Conservation (phyloP, 1,284 basidiomycete genomes). For the Tranzscheliella williamsii region DNA sequence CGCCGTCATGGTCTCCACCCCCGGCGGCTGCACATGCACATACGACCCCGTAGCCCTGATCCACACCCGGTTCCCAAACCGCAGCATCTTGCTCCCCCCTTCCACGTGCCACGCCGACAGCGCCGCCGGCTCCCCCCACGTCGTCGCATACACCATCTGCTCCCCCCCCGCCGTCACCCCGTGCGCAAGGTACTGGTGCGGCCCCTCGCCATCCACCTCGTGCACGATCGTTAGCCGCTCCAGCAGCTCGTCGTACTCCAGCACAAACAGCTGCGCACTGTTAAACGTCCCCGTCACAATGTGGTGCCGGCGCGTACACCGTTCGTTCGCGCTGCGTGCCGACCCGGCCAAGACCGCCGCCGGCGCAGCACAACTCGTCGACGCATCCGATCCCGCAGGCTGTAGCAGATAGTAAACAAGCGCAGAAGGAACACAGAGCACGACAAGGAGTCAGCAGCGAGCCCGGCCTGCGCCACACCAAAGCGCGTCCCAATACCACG, state of each 20-base stretch:
- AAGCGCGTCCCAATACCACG: no score
- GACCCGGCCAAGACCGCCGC: no score
- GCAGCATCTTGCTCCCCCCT: neutral
- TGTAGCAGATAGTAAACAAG: conserved; percentile 1
- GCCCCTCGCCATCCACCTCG: conserved; percentile 22
- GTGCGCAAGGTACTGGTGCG: conserved; percentile 46
- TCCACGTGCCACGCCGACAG: conserved; percentile 45
- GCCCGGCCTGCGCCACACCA: no score
- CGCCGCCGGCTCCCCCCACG: conserved; percentile 30
- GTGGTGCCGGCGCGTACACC: conserved; percentile 23
- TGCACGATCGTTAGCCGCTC: conserved; percentile 16
- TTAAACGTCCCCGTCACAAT: conserved; percentile 54
- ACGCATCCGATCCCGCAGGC: conserved; percentile 4
- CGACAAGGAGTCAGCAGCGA: neutral
- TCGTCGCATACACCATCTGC: conserved; percentile 49
- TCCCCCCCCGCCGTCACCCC: conserved; percentile 2
- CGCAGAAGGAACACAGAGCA: neutral
- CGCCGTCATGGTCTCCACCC: conserved; percentile 14
- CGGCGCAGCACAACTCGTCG: conserved; percentile 1
- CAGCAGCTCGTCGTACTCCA: conserved; percentile 35
- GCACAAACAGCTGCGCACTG: conserved; percentile 35
- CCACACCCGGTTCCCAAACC: conserved; percentile 5
- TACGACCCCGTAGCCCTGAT: conserved; percentile 52
- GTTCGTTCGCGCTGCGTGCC: neutral
- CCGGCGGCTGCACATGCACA: conserved; percentile 43